phyloP scores from a whole-genome alignment of 2,329 filamentous ascomycete species.

The Ceratocystis cacaofunesta region DNA sequence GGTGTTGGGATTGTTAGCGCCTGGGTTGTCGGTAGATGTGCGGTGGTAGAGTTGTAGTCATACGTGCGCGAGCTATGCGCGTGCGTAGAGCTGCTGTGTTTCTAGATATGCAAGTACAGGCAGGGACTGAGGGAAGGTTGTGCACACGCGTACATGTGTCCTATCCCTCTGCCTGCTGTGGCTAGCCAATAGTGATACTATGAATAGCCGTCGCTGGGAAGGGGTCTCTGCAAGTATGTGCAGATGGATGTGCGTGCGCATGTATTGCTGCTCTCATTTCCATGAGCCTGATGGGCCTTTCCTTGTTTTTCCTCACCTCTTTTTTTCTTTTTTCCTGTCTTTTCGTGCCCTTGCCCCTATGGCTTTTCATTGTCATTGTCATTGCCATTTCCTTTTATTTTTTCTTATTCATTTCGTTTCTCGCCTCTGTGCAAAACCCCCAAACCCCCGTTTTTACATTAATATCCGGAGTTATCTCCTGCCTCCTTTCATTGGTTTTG shows the following conservation, averaged over 20 bases:
- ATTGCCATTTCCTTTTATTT: not conserved
- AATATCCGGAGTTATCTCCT: not conserved
- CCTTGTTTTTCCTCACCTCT: not conserved
- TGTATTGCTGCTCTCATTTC: not conserved
- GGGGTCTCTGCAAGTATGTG: not conserved
- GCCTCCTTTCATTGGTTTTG: not conserved
- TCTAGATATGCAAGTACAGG: not conserved
- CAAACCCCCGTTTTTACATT: not conserved
- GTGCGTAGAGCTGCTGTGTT: not conserved
- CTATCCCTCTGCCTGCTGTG: too few relatives aligned
- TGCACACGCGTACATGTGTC: not conserved
- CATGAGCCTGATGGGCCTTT: not conserved
- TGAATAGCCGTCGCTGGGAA: not conserved
- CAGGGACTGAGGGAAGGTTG: not conserved
- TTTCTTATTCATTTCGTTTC: constrained; percentile 4
- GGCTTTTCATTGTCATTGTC: not conserved
- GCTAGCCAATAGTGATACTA: not conserved
- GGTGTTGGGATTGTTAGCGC: not conserved
- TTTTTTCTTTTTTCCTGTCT: not conserved
- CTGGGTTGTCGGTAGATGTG: not conserved
- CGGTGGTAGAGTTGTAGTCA: not conserved
- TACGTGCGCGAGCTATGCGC: not conserved
- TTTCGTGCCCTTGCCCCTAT: not conserved
- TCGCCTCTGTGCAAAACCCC: not conserved
- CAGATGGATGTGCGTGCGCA: not conserved